Base-by-base conservation (phyloP, 2,329 filamentous ascomycete species). In the Monascus ruber region DNA sequence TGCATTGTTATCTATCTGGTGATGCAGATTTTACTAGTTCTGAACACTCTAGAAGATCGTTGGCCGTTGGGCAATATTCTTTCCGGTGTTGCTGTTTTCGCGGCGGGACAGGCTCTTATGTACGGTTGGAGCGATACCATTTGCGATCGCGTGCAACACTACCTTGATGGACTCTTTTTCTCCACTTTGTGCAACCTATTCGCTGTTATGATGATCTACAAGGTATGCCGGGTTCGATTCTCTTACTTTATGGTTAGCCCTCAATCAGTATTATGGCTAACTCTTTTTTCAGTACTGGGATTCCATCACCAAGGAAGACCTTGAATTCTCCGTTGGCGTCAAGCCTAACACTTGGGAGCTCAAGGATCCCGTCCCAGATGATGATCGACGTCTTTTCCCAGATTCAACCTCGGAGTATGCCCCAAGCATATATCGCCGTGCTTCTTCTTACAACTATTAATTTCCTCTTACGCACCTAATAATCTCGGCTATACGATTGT, bases 151-250 rank as follows among this genome's bases (percentile, higher is more conserved):
- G 79, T 88, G 31, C 80, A 85, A 63, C 91, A 98, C 63, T 98
- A 96, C 59, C 66, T 98, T 36, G 91, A 98, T 56, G 89, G 89
- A 0, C 66, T 96, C 35, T 94, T 96, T 68, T 88, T 98, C 56
- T 85, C 87, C 4, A 95, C 89, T 0, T 80, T 89, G 40, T 91
- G 87, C 70, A 98, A 98, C 58, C 67, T 98, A 34, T 70, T 98
- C 33, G 86, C 81, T 8, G 89, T 98, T 44, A 98, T 98, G 91
- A 98, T 96, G 91, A 81, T 98, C 31, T 98, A 98, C 75, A 98
- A 98, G 82, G 86, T 81, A 64, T 46, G 68, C 56, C 39, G 24
- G 29, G 24, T n/a, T 24, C 27, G 8, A 32, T 33, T 36, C 29
- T 32, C 10, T 40, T 32, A 24, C 10, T 24, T 34, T 24, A 34